Evolutionary conservation across 2,329 filamentous ascomycete species (phyloP).

Genomic region (Xylariaceae sp.): DNA sequence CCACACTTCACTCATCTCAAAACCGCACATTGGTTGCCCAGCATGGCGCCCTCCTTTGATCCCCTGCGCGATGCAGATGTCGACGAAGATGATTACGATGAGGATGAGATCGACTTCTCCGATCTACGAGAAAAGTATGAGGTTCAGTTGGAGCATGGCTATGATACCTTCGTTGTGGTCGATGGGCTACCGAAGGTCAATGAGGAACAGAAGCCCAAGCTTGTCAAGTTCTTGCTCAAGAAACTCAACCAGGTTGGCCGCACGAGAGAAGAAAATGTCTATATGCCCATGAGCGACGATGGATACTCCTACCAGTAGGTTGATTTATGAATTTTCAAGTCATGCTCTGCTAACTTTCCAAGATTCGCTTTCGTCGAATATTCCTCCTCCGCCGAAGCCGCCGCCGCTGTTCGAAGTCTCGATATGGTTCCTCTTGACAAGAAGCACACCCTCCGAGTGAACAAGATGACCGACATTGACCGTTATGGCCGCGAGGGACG

Average conservation of each 20-base stretch:
- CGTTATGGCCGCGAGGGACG: slow-evolving; percentile 91
- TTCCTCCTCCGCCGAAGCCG: slow-evolving; percentile 82
- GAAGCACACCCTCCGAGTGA: slow-evolving; percentile 91
- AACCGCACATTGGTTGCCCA: slow-evolving; percentile 33
- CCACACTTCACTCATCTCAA: too few species aligned
- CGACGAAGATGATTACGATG: slow-evolving; percentile 78
- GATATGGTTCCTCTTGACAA: slow-evolving; percentile 88
- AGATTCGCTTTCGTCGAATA: slow-evolving; percentile 98
- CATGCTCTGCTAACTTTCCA: slow-evolving; percentile 25
- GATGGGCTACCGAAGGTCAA: slow-evolving; percentile 88
- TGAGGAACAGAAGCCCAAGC: slow-evolving; percentile 87
- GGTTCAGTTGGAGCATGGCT: slow-evolving; percentile 90
- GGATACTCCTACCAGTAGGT: slow-evolving; percentile 78
- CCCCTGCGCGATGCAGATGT: slow-evolving; percentile 88
- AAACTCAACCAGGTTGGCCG: slow-evolving; percentile 84
- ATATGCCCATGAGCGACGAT: slow-evolving; percentile 89
- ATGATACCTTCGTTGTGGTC: slow-evolving; percentile 94
- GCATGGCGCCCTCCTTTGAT: slow-evolving; percentile 92
- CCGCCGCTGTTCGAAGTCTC: slow-evolving; percentile 83
- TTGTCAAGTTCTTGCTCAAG: slow-evolving; percentile 92
- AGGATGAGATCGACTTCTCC: slow-evolving; percentile 91
- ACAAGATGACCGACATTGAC: slow-evolving; percentile 98
- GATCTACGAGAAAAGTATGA: slow-evolving; percentile 93
- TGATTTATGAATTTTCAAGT: background rate
- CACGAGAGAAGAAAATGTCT: slow-evolving; percentile 80